phyloP scores from a whole-genome alignment of 768 basidiomycete species.

The Suillus occidentalis region DNA sequence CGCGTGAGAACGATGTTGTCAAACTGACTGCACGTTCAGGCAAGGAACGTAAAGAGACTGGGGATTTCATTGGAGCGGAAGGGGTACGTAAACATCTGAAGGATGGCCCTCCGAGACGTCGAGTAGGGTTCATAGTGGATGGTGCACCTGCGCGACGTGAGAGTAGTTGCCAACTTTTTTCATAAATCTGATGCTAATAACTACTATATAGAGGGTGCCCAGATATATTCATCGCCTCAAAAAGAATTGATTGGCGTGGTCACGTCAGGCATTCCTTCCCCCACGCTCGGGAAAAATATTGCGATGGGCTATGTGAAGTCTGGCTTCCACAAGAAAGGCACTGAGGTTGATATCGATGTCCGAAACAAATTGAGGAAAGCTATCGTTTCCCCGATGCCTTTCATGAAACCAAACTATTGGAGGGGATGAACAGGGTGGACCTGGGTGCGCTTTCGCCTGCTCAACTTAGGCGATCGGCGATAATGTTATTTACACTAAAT shows the following conservation, averaged over 20 bases:
- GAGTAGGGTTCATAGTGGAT: slow-evolving; percentile 82
- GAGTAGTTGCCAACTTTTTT: slow-evolving; percentile 18
- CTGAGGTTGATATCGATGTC: slow-evolving; percentile 80
- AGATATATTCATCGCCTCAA: slow-evolving; percentile 59
- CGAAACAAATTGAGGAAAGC: slow-evolving; percentile 78
- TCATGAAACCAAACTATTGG: slow-evolving; percentile 81
- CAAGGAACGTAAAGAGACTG: slow-evolving; percentile 74
- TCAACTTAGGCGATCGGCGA: slow-evolving; percentile 3
- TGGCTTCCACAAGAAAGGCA: slow-evolving; percentile 91
- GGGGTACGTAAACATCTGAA: slow-evolving; percentile 73
- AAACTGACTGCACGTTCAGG: slow-evolving; percentile 41
- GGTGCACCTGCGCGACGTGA: slow-evolving; percentile 84
- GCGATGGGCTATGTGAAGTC: slow-evolving; percentile 90
- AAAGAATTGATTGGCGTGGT: slow-evolving; percentile 69
- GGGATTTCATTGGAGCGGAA: slow-evolving; percentile 78
- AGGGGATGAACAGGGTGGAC: slow-evolving; percentile 42
- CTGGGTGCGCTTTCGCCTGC: background rate
- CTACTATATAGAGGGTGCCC: slow-evolving; percentile 64
- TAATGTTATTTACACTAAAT: background rate
- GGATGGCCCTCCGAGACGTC: slow-evolving; percentile 70
- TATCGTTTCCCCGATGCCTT: slow-evolving; percentile 82
- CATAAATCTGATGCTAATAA: background rate
- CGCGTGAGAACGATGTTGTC: background rate
- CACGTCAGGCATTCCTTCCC: slow-evolving; percentile 96
- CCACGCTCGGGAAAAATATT: slow-evolving; percentile 85